Base-by-base conservation (phyloP, 495 filamentous ascomycete species). In the Podospora pseudocomata region DNA sequence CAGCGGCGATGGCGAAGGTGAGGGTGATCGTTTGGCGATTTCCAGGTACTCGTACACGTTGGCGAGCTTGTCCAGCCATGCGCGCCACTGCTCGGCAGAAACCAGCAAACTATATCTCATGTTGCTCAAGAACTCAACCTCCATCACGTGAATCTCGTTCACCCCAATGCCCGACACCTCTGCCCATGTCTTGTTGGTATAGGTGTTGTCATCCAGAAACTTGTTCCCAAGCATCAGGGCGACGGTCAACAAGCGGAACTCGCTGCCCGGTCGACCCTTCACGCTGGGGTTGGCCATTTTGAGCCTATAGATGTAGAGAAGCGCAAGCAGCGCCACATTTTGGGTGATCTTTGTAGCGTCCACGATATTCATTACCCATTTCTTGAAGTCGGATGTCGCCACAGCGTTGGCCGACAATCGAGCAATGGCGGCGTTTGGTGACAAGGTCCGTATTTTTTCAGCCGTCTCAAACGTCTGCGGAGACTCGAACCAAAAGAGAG, bases 181-280 rank as follows among this genome's bases (percentile, higher is more conserved):
- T 16, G 96, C 95, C 96, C 96, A 99, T 1, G 96, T 98, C 83
- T 98, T 97, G 83, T 99, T 99, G 64, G 96, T 98, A 79, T 98
- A 99, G 2, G 96, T 98, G 77, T 98, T 99, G 74, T 99, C 96
- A 75, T 99, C 96, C 70, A 99, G 81, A 74, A 97, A 99, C 84
- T 99, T 99, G 79, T 98, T 99, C 67, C 94, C 95, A 57, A 99
- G 82, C 96, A 99, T 99, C 76, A 99, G 81, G 16, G 96, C 96
- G 65, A 98, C 93, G 0, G 94, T 98, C 70, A 99, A 85, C 53
- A 99, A 80, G n/a, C 96, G 84, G 74, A 93, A 98, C 79, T 98
- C 95, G 73, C 96, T 99, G 2, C 96, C 96, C 53, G 89, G 88
- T 73, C 93, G 93, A 39, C 95, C 96, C 71, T 92, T 90, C 5